phyloP scores from a whole-genome alignment of 371 early-diverging fungal genomes.

The Apophysomyces variabilis region DNA sequence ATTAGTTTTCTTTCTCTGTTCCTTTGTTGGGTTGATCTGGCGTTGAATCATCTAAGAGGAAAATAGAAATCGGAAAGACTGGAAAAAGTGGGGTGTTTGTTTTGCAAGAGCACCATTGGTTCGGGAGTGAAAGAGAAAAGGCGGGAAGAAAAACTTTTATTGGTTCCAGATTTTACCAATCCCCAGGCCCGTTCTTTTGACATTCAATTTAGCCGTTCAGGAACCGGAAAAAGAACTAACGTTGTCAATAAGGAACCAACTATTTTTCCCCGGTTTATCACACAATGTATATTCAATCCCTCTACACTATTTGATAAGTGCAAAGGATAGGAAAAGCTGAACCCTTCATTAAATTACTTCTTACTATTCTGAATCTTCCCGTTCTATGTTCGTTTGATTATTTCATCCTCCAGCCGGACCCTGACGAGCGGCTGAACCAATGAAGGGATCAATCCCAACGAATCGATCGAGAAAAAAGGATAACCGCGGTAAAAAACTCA shows the following conservation, averaged over 20 bases:
- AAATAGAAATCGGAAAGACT: background rate
- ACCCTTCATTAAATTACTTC: no score
- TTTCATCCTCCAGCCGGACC: conserved; percentile 9
- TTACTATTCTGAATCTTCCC: background rate
- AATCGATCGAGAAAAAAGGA: background rate
- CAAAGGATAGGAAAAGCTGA: no score
- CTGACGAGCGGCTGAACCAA: background rate
- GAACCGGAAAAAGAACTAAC: background rate
- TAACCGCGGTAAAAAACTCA: background rate
- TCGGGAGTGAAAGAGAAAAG: background rate
- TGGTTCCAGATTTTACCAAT: conserved; percentile 11
- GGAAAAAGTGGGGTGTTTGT: conserved; percentile 8
- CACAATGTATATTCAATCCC: background rate
- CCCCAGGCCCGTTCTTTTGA: background rate
- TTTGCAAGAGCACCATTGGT: conserved; percentile 1
- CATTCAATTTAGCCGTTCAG: background rate
- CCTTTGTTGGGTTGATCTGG: background rate
- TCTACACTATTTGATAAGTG: no score
- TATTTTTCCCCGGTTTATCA: background rate
- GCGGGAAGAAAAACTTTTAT: conserved; percentile 12
- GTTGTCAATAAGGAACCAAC: background rate
- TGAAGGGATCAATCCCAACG: conserved; percentile 10
- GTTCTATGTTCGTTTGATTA: background rate
- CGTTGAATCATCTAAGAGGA: background rate
- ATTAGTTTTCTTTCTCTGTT: no score